Base-by-base conservation (phyloP, 2,329 filamentous ascomycete genomes). In the Sporothrix mexicana region DNA sequence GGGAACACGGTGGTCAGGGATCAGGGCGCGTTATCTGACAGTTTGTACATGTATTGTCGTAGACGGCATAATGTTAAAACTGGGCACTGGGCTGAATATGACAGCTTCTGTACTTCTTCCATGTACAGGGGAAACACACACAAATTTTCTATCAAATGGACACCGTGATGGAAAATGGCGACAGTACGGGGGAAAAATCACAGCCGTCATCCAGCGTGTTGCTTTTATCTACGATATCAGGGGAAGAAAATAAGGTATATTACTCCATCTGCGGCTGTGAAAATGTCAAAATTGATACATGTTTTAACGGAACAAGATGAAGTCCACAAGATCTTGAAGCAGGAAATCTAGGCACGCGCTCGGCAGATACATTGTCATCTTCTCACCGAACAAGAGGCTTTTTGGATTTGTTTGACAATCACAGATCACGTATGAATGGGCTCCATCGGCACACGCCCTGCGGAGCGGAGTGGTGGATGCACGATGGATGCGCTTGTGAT, bases 1-100 rank as follows among this genome's bases (percentile, higher is more conserved):
- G 64, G 62, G 45, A 68, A 25, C 13, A 20, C 25, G 10, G 45
- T 53, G 64, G 64, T 17, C 67, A 30, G 67, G 49, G 49, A 25
- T 69, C 67, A 69, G 51, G 67, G 51, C 51, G 51, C 36, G n/a
- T 8, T 7, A 59, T 59, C 67, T 45, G 67, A 23, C 51, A 45
- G n/a, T 3, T 45, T 51, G 67, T n/a, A n/a, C n/a, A n/a, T n/a
- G n/a, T n/a, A n/a, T n/a, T n/a, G n/a, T n/a, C n/a, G n/a, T 45
- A n/a, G 36, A 62, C 67, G 51, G 67, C 51, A 69, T 41, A 69
- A 41, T 23, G 47, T 55, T 49, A 4, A 47, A 25, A 55, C 43
- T 43, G 36, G 36, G 30, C 30, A 36, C 4, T 36, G 30, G 36
- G 55, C n/a, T 25, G 36, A 59, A 59, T 36, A 62, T 45, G 17